Base-by-base conservation (phyloP, 2,329 filamentous ascomycete species). In the Metarhizium brunneum region DNA sequence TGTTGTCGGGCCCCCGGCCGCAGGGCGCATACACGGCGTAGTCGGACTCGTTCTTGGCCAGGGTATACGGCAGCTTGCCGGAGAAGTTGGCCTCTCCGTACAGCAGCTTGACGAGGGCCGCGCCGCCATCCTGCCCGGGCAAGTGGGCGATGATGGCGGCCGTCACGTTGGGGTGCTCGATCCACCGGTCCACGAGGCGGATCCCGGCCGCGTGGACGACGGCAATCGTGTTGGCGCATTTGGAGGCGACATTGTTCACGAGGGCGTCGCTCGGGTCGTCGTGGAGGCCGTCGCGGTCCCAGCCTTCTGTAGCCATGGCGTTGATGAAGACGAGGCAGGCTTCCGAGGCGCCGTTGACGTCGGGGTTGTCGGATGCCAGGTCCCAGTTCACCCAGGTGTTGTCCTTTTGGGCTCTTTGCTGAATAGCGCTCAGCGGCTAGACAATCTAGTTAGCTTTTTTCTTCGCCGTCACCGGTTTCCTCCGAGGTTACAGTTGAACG, bases 241-340 rank as follows among this genome's bases (percentile, higher is more conserved):
- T 76, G 0, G 71, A 69, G 0, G 85, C 84, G 0, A 87, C 80
- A 54, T 81, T 82, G 1, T 71, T 65, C 0, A 88, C 76, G 0
- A 88, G 71, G 0, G 69, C 68, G 58, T 88, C 84, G 56, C 81
- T 84, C 43, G 81, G 81, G 59, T 85, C 86, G 64, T 95, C 88
- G 51, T 82, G 80, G 25, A 94, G 78, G 11, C 80, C 80, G 0
- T 81, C 73, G 45, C 84, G 77, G 59, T 90, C 79, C 69, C 81
- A 90, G 0, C 87, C 88, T 70, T 96, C 91, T 0, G 88, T 88
- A 1, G 87, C 82, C 66, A 92, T 89, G 38, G 78, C 81, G 65
- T 87, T 95, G 55, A 85, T 87, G 67, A 96, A 96, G 1, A 94
- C 90, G 45, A 96, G 65, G 86, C 95, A 52, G 50, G 88, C 83